Evolutionary conservation across 257 asterid species (phyloP).

Genomic region (Nicotiana otophora): DNA sequence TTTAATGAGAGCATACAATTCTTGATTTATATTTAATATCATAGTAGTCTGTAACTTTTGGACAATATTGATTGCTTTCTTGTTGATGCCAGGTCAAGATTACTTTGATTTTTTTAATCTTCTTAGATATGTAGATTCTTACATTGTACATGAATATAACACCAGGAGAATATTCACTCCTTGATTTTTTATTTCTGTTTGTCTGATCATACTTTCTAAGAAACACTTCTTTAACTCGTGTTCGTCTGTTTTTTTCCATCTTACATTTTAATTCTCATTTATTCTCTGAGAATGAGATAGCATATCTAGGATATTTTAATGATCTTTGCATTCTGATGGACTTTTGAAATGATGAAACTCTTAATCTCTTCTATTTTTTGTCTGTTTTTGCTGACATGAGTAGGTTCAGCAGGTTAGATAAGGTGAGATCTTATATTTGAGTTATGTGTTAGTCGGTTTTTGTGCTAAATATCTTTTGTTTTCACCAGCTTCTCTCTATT

Average conservation of each 20-base stretch:
- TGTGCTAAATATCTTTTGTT: neutral
- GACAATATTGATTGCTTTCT: neutral
- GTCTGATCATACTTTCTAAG: neutral
- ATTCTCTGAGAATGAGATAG: neutral
- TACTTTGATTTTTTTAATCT: neutral
- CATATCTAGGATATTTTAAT: neutral
- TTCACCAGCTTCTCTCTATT: conserved; percentile 62
- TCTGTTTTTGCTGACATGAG: neutral
- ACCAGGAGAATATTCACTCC: neutral
- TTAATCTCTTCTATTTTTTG: neutral
- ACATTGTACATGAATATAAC: neutral
- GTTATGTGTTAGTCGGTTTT: neutral
- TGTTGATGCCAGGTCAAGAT: neutral
- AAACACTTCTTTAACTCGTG: neutral
- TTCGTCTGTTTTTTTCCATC: neutral
- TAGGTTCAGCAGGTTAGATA: neutral
- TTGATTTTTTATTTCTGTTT: neutral
- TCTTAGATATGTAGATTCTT: neutral
- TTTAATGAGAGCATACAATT: neutral
- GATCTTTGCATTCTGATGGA: neutral
- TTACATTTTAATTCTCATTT: neutral
- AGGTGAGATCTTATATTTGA: neutral
- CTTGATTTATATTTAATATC: neutral
- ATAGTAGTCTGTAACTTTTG: neutral
- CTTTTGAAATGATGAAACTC: neutral